A percentile compares a stretch with the other conserved stretches of the same genome.
These are phyloP conservation scores for Podospora didyma DNA, from an alignment of 495 filamentous ascomycete genomes.

Conservation along the genomic window DNA sequence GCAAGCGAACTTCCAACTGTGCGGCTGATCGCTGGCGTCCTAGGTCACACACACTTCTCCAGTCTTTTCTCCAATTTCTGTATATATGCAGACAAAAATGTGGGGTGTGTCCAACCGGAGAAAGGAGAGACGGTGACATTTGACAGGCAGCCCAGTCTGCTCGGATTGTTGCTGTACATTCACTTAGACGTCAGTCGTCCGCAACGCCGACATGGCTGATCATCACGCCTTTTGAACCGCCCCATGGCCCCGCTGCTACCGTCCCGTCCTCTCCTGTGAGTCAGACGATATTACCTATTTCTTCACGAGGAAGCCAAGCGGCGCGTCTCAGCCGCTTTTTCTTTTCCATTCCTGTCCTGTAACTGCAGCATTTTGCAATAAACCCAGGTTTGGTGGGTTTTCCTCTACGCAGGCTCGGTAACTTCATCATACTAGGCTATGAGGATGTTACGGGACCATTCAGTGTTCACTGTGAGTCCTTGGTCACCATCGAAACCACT, in stretches of 20 bases:
- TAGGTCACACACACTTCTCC: neutral
- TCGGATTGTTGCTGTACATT: too few relatives aligned
- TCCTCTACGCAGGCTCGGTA: too few relatives aligned
- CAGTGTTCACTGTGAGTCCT: neutral
- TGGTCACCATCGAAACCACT: neutral
- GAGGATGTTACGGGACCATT: slow-evolving; percentile 6
- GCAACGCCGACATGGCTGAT: neutral
- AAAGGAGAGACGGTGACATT: neutral
- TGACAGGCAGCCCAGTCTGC: neutral
- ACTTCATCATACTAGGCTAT: neutral
- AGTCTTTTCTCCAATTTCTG: neutral
- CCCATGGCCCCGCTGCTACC: neutral
- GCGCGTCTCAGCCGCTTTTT: too few relatives aligned
- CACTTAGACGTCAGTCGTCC: neutral
- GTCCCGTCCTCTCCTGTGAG: too few relatives aligned
- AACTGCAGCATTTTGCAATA: too few relatives aligned
- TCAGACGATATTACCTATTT: too few relatives aligned
- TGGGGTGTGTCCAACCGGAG: neutral
- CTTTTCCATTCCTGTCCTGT: too few relatives aligned
- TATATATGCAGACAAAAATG: neutral
- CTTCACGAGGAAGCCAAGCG: too few relatives aligned
- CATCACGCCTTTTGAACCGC: neutral
- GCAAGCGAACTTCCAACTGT: slow-evolving; percentile 24
- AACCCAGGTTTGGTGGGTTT: too few relatives aligned
- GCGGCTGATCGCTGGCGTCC: slow-evolving; percentile 20